Evolutionary conservation across 2,329 filamentous ascomycete species (phyloP), one percentile per base, ranked within the genome.

Genomic region (Onygenales sp.): DNA sequence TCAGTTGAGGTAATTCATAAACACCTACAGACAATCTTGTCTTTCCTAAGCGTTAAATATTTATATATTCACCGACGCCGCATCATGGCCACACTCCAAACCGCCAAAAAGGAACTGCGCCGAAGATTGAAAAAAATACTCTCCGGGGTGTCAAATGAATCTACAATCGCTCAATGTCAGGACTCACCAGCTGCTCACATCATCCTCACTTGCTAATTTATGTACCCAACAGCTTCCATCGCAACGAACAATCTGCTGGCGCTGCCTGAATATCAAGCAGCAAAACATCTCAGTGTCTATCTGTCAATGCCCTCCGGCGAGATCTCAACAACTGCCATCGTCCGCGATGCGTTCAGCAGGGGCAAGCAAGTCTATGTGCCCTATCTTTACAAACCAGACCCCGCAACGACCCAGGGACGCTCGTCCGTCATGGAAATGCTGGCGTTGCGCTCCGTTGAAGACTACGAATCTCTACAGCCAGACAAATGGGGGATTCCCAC

Each of bases 401-500:
- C 61, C 44, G 60, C 63, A 13, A 57, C 60, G 27, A 58, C 65
- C 5, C 67, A 68, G 32, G 73, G 75, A 53, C 80, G 82, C 5
- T 73, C 64, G 5, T 87, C 87, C 13, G 79, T 93, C 52, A 98
- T 98, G 93, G 90, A 96, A 65, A 97, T 98, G 93, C 82, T 98
- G 21, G 83, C 83, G 57, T 75, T 98, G 42, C 74, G 78, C 54
- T 85, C 83, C 31, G 69, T 89, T 50, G 72, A 80, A 32, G 93
- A 98, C 67, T 95, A 91, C 68, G 82, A 89, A 58, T 80, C 81
- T 27, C 75, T 97, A 55, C 72, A 83, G 63, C 78, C 79, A 42
- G 93, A 98, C 70, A 83, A 80, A 66, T 98, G 93, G 93, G 91
- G 90, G 8, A 98, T 98, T 59, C 93, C 93, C n/a, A 92, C 87